These are phyloP conservation scores for Tricladium varicosporioides DNA, from an alignment of 2,329 filamentous ascomycete genomes.

Conservation along the genomic window DNA sequence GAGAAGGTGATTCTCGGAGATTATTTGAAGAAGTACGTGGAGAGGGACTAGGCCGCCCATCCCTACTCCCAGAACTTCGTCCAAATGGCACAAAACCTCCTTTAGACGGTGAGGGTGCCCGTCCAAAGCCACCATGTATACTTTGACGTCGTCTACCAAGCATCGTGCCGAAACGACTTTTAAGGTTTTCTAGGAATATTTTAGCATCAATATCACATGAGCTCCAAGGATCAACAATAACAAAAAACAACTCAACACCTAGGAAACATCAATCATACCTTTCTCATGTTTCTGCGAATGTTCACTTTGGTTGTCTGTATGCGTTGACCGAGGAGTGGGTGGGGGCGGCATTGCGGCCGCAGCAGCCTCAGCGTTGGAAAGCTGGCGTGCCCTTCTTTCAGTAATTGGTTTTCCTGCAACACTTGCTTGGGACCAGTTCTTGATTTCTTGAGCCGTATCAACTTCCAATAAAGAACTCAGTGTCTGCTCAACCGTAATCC, in stretches of 20 bases:
- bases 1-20: conserved; percentile 46
- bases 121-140: conserved; percentile 58
- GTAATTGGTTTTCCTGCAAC: conserved; percentile 36
- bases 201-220: neutral
- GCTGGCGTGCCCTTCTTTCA: conserved; percentile 30
- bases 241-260: too few relatives aligned
- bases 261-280: conserved; percentile 10
- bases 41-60: conserved; percentile 48
- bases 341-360: conserved; percentile 26
- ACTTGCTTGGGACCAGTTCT: conserved; percentile 56
- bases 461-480: conserved; percentile 83
- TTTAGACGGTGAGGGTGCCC: conserved; percentile 52
- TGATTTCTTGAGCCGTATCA: conserved; percentile 83
- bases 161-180: conserved; percentile 68
- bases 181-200: conserved; percentile 47
- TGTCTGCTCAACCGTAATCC: conserved; percentile 73
- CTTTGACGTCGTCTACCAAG: conserved; percentile 65
- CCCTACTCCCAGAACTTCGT: conserved; percentile 60
- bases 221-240: too few relatives aligned
- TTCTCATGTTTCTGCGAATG: conserved; percentile 21
- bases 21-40: conserved; percentile 60
- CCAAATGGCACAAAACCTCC: conserved; percentile 53
- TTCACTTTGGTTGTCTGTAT: conserved; percentile 30
- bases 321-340: conserved; percentile 25
- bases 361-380: conserved; percentile 26